These are phyloP conservation scores for Aurantiochytrium sp. DNA, from an alignment of 108 stramenopile genomes.

Conservation along the genomic window DNA sequence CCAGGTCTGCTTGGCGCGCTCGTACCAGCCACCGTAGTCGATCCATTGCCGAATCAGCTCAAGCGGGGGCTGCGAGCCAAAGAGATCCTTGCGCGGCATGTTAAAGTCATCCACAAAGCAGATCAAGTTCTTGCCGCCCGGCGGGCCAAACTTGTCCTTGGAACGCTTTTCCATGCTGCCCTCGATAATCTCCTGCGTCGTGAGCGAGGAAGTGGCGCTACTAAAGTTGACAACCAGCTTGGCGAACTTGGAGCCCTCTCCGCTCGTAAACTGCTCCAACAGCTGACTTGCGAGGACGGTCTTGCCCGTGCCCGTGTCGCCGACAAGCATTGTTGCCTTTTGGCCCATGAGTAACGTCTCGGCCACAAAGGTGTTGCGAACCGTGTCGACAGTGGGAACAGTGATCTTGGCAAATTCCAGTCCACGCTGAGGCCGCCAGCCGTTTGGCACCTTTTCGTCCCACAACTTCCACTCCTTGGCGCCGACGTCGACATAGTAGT, in stretches of 20 bases:
- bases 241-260: constrained; percentile 25
- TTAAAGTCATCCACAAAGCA: constrained; percentile 59
- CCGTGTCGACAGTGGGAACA: constrained; percentile 53
- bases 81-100: constrained; percentile 52
- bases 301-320: constrained; percentile 55
- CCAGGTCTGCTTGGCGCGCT: constrained; percentile 55
- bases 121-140: constrained; percentile 51
- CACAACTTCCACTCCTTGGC: constrained; percentile 53
- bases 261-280: constrained; percentile 34
- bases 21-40: constrained; percentile 62
- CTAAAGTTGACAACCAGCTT: constrained; percentile 52
- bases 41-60: constrained; percentile 65
- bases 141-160: constrained; percentile 59
- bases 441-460: constrained; percentile 37
- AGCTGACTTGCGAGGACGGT: constrained; percentile 43
- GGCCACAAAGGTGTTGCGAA: constrained; percentile 40
- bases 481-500: constrained; percentile 48
- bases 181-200: constrained; percentile 52
- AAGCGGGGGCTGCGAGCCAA: constrained; percentile 54
- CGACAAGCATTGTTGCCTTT: constrained; percentile 36
- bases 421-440: constrained; percentile 44
- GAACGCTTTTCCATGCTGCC: constrained; percentile 57
- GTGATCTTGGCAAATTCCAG: constrained; percentile 48
- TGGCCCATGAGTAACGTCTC: constrained; percentile 24
- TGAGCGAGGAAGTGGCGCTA: constrained; percentile 38